Evolutionary conservation across 2,329 filamentous ascomycete species (phyloP).

Genomic region (Penicillium olsonii): DNA sequence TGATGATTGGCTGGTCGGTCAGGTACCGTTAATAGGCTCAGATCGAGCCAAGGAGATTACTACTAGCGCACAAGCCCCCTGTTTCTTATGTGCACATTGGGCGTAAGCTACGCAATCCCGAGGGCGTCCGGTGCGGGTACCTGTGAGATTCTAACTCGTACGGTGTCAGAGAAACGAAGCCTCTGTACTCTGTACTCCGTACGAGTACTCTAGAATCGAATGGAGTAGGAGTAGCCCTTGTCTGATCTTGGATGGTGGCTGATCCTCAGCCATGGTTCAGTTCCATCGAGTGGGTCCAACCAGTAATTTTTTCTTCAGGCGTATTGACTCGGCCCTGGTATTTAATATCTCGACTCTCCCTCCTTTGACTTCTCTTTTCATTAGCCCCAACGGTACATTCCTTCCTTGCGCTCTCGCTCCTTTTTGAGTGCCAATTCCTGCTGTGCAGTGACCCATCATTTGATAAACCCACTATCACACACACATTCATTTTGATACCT

Average conservation of each 20-base stretch:
- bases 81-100: neutral
- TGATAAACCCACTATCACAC: constrained; percentile 1
- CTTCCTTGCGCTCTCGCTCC: constrained; percentile 20
- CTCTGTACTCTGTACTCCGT: too few relatives aligned
- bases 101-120: neutral
- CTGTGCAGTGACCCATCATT: constrained; percentile 27
- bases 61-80: neutral
- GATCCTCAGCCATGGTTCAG: constrained; percentile 2
- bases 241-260: constrained; percentile 6
- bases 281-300: neutral
- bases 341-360: constrained; percentile 12
- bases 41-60: constrained; percentile 2
- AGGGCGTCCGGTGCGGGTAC: constrained; percentile 6
- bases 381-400: constrained; percentile 12
- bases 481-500: constrained; percentile 8
- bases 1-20: neutral
- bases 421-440: constrained; percentile 26
- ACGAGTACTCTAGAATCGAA: too few relatives aligned
- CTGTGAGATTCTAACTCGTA: neutral
- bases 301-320: neutral
- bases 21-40: neutral
- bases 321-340: neutral
- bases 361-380: constrained; percentile 4
- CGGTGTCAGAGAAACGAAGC: neutral
- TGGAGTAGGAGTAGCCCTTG: neutral